Base-by-base conservation (phyloP, 2,329 filamentous ascomycete species). In the Pseudocercospora musae region DNA sequence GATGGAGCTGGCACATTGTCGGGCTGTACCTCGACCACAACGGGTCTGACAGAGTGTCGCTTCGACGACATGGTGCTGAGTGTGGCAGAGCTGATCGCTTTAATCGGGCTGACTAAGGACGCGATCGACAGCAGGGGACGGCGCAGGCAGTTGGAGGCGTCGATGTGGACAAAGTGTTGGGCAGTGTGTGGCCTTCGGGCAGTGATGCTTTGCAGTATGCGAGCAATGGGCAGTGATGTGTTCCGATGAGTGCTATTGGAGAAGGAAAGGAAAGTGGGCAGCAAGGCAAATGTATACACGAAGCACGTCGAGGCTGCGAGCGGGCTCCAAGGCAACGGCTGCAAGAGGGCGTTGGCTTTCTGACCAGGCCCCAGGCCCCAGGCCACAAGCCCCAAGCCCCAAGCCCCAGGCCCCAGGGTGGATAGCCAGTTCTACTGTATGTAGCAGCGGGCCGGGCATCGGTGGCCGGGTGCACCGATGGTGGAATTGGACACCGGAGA, bases 21-120 rank as follows among this genome's bases (percentile, higher is more conserved):
- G 29, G 71, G 70, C 27, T 57, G 64, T 58, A 70, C 67, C 57
- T 72, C 66, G 62, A 73, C 67, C 48, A 70, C 68, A 59, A 69
- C 63, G 58, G 69, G 70, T 55, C 62, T 50, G 7, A 65, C 27
- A 10, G 62, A 60, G 50, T 63, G 63, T 56, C 65, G 65, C 44
- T 66, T 64, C 9, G 67, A 66, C 31, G 65, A 67, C 60, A 63
- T 66, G 52, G 53, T 62, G 57, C 27, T 61, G 59, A 46, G 27
- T 33, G 49, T 44, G 25, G 44, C 8, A 27, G 64, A 46, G 63
- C 61, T 60, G 59, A 59, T 61, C 59, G 48, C 44, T 27, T 57
- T 25, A 18, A 44, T 58, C 4, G 9, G n/a, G 25, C 33, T 52
- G 57, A 53, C 57, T 33, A 58, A 48, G 57, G 37, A 27, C 27